Conservation (phyloP, 805 yeast genomes). For the Saturnispora serradocipensis region DNA sequence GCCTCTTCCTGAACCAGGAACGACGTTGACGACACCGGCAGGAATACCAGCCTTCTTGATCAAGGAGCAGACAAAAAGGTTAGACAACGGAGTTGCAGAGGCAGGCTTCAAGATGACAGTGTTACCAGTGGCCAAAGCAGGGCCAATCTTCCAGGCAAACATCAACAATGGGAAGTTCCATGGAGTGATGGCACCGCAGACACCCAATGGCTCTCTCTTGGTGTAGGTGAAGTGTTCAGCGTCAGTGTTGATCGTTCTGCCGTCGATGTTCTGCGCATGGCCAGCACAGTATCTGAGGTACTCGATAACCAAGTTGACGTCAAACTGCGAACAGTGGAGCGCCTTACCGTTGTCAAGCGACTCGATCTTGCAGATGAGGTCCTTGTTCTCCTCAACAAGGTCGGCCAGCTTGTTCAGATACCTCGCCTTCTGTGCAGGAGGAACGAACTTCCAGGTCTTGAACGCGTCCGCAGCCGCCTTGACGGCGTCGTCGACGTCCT, state of each 20-base stretch:
- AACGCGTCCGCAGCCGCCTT: conserved; percentile 59
- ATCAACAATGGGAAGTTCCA: conserved; percentile 81
- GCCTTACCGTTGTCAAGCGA: conserved; percentile 75
- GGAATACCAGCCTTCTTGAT: conserved; percentile 82
- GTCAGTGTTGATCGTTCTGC: conserved; percentile 57
- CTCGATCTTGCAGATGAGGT: conserved; percentile 59
- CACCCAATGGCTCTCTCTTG: conserved; percentile 68
- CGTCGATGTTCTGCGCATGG: conserved; percentile 60
- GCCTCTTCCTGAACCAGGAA: conserved; percentile 78
- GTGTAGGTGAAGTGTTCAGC: conserved; percentile 55
- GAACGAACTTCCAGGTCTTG: conserved; percentile 47
- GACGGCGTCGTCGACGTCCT: conserved; percentile 64
- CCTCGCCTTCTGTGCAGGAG: conserved; percentile 48
- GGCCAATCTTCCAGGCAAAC: conserved; percentile 74
- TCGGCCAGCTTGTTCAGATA: conserved; percentile 57
- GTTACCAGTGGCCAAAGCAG: conserved; percentile 72
- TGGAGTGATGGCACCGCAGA: conserved; percentile 77
- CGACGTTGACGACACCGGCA: conserved; percentile 80
- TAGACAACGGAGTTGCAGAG: conserved; percentile 73
- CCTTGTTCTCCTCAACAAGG: conserved; percentile 53
- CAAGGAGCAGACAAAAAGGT: conserved; percentile 62
- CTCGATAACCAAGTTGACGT: conserved; percentile 52
- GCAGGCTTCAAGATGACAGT: conserved; percentile 68
- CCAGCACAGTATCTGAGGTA: conserved; percentile 69
- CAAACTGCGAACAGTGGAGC: conserved; percentile 54